Conservation (phyloP, 176 grass and related monocot genomes). For the Bonia amplexicaulis region DNA sequence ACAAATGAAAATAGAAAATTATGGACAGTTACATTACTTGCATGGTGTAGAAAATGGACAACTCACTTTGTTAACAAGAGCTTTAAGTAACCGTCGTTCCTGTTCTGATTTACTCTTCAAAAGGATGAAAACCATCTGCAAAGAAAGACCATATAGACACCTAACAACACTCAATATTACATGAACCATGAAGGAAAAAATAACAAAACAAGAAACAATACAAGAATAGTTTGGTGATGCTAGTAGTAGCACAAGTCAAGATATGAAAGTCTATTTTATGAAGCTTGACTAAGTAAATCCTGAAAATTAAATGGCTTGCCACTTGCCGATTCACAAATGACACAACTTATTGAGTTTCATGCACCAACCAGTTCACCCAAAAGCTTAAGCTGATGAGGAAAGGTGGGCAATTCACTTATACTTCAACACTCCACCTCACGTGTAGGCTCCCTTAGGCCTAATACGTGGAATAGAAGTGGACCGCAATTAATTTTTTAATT, state of each 20-base stretch:
- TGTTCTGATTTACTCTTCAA: slow-evolving; percentile 92
- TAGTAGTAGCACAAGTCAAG: slow-evolving; percentile 3
- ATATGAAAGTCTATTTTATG: background rate
- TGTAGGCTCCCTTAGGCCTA: too few relatives aligned
- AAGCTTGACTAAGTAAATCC: background rate
- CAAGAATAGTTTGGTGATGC: background rate
- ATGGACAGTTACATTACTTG: background rate
- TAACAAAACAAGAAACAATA: slow-evolving; percentile 22
- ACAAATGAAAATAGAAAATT: background rate
- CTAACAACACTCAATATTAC: background rate
- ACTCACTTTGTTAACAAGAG: slow-evolving; percentile 96
- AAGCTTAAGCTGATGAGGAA: too few relatives aligned
- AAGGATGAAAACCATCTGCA: slow-evolving; percentile 81
- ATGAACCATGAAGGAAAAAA: background rate
- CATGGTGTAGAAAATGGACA: slow-evolving; percentile 2
- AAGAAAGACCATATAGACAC: background rate
- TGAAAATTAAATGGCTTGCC: background rate
- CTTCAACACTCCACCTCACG: too few relatives aligned
- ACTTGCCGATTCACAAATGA: background rate
- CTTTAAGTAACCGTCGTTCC: slow-evolving; percentile 82
- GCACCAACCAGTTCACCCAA: too few relatives aligned
- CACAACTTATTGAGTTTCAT: too few relatives aligned
- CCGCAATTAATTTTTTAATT: too few relatives aligned
- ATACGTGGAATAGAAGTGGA: too few relatives aligned
- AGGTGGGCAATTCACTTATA: too few relatives aligned